Evolutionary conservation across 2,329 filamentous ascomycete species (phyloP).

Genomic region (Chrysoporthe deuterocubensis): DNA sequence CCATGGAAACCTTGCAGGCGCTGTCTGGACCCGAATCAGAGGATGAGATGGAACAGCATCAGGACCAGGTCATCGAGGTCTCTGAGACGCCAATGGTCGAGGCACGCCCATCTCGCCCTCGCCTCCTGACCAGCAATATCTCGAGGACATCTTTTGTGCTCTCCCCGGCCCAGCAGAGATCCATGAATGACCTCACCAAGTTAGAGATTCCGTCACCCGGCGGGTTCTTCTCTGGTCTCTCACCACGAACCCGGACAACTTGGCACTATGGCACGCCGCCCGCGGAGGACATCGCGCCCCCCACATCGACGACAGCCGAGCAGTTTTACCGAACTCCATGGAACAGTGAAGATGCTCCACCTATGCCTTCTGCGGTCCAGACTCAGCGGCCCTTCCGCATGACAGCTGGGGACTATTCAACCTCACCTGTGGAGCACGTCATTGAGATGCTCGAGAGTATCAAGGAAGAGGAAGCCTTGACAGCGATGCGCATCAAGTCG

Average conservation of each 20-base stretch:
- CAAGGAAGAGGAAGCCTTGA: constrained; percentile 66
- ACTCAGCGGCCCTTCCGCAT: constrained; percentile 44
- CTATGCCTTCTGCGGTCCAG: constrained; percentile 35
- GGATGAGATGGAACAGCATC: constrained; percentile 64
- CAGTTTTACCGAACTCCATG: constrained; percentile 89
- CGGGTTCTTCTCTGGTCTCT: constrained; percentile 87
- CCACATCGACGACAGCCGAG: constrained; percentile 89
- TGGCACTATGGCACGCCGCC: constrained; percentile 69
- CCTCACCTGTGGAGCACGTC: constrained; percentile 66
- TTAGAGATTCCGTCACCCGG: constrained; percentile 90
- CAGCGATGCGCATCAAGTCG: constrained; percentile 51
- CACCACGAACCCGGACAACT: constrained; percentile 74
- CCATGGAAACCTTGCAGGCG: constrained; percentile 79
- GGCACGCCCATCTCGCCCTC: constrained; percentile 57
- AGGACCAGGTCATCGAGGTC: constrained; percentile 59
- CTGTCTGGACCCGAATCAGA: constrained; percentile 62
- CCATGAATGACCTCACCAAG: constrained; percentile 73
- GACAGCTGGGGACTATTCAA: constrained; percentile 42
- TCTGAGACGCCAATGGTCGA: constrained; percentile 49
- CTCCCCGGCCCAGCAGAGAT: constrained; percentile 58
- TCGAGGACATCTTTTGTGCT: constrained; percentile 39
- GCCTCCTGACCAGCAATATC: constrained; percentile 50
- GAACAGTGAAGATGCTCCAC: constrained; percentile 50
- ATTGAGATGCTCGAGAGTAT: constrained; percentile 61
- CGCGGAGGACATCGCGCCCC: constrained; percentile 58